Conservation (phyloP, 2,329 filamentous ascomycete genomes). For the Ophiostoma tasmaniense region DNA sequence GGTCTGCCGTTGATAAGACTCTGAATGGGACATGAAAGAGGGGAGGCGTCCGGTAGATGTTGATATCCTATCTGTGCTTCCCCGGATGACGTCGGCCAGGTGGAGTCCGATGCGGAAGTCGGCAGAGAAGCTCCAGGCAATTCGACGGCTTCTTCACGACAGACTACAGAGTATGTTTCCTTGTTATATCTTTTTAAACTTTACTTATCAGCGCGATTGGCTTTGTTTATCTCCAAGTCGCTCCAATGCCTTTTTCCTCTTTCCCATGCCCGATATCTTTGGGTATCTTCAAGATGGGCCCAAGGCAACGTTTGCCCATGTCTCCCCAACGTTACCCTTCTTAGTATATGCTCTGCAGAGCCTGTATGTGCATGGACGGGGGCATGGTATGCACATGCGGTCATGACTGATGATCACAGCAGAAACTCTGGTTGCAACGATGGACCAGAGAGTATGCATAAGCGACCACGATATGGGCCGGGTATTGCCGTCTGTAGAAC, state of each 20-base stretch:
- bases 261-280: not conserved
- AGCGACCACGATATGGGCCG: not conserved
- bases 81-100: not conserved
- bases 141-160: not conserved
- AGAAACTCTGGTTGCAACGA: not conserved
- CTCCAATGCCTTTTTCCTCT: not conserved
- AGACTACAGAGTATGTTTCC: not conserved
- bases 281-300: not conserved
- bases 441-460: not conserved
- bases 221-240: not conserved
- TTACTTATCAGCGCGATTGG: not conserved
- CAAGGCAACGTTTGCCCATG: not conserved
- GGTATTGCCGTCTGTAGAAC: not conserved
- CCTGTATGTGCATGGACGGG: not conserved
- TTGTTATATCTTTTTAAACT: not conserved
- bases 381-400: not conserved
- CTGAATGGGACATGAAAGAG: not conserved
- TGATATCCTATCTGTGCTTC: constrained; percentile 3
- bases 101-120: not conserved
- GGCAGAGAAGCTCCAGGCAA: not conserved
- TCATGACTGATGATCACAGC: not conserved
- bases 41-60: not conserved
- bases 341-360: not conserved
- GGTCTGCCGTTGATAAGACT: not conserved
- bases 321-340: not conserved